Base-by-base conservation (phyloP, 768 basidiomycete genomes). In the Scleroderma citrinum region DNA sequence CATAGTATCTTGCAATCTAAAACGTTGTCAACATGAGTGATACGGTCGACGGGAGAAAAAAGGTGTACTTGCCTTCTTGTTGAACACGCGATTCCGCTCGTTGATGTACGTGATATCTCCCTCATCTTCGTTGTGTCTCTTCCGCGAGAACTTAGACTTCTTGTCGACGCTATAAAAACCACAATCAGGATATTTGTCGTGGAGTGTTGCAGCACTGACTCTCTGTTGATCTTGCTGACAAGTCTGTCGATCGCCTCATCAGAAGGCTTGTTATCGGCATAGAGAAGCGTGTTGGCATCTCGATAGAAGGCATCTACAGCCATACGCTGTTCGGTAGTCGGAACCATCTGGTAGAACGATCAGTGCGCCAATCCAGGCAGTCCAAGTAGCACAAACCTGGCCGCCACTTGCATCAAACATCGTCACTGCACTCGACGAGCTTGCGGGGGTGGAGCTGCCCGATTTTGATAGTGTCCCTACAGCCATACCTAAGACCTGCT, bases 71-170 rank as follows among this genome's bases (percentile, higher is more conserved):
- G 84, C 89, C 85, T 95, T 96, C 72, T 92, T 93, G 80, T 97
- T 96, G 78, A 96, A 98, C 41, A 96, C 92, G 54, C 92, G 81
- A 69, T 97, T 94, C 68, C 87, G 85, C 69, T 98, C 92, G 75
- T 99, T 99, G 79, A 99, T 99, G 65, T 98, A 99, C 5, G 93
- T 98, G 67, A 99, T 89, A 57, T 97, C 94, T 47, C 90, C 93
- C 52, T 94, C 87, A 45, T 90, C 89, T 59, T 97, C 93, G 72
- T 95, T 92, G 65, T 74, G 79, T 57, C 77, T 81, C 70, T 95
- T 95, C 56, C 92, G 78, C 35, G 89, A 92, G 71, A 92, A 91
- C 61, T 88, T 93, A 61, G 80, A 75, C 66, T 90, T 87, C 74
- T 91, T 89, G 72, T 93, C 91, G 57, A 92, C 81, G 58, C 92